These are phyloP conservation scores for Suillus plorans DNA, from an alignment of 768 basidiomycete species.

Conservation along the genomic window DNA sequence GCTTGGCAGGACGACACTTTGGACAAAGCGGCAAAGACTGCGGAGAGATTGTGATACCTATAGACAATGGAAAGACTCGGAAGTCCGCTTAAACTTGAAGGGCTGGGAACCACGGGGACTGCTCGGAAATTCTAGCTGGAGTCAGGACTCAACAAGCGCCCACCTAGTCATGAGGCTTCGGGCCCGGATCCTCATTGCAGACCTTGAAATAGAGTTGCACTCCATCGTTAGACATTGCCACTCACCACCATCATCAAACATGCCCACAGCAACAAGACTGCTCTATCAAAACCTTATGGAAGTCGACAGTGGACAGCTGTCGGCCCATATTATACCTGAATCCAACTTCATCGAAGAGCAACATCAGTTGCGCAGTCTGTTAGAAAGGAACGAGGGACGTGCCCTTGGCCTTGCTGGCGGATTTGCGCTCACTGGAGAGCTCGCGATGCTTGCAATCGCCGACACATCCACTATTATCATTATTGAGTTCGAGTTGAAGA, in stretches of 20 bases:
- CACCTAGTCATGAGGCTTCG: not conserved
- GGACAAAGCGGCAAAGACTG: not conserved
- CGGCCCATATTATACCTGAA: conserved; percentile 16
- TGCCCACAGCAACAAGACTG: conserved; percentile 16
- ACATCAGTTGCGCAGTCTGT: conserved; percentile 18
- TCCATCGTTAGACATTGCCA: not conserved
- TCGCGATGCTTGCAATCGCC: conserved; percentile 27
- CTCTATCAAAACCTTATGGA: conserved; percentile 29
- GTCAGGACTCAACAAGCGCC: not conserved
- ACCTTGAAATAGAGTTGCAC: not conserved
- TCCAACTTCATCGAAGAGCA: conserved; percentile 23
- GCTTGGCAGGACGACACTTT: not conserved
- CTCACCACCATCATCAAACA: conserved; percentile 3
- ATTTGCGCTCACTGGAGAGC: conserved; percentile 21
- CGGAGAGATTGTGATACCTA: not conserved
- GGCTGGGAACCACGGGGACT: not conserved
- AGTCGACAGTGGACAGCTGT: conserved; percentile 22
- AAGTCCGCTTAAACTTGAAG: not conserved
- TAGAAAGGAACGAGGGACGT: conserved; percentile 33
- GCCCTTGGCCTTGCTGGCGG: conserved; percentile 30
- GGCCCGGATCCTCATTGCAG: not conserved
- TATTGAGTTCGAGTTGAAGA: conserved; percentile 21
- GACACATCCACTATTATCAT: conserved; percentile 27
- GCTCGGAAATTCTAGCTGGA: not conserved
- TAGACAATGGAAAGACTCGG: not conserved